Evolutionary conservation across 2,329 filamentous ascomycete genomes (phyloP).

Genomic region (Bipolaris oryzae): DNA sequence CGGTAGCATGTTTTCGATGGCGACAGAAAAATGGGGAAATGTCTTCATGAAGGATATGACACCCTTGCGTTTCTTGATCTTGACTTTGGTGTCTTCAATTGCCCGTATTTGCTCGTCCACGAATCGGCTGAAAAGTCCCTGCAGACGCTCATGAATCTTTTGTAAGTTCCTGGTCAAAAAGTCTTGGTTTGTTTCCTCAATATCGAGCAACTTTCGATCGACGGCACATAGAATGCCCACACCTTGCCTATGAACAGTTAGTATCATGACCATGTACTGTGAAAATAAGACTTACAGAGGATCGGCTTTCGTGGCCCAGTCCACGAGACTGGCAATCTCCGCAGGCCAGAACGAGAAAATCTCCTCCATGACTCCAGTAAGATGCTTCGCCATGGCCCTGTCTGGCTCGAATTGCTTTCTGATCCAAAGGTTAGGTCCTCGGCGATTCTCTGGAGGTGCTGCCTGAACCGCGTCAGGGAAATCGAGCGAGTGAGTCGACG

Average conservation of each 20-base stretch:
- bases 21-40: conserved; percentile 83
- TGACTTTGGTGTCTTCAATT: conserved; percentile 98
- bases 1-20: conserved; percentile 80
- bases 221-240: conserved; percentile 83
- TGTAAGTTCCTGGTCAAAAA: conserved; percentile 81
- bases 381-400: conserved; percentile 79
- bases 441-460: conserved; percentile 69
- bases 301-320: conserved; percentile 82
- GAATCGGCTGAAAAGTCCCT: conserved; percentile 81
- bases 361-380: conserved; percentile 87
- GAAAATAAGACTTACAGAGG: conserved; percentile 68
- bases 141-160: conserved; percentile 76
- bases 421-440: conserved; percentile 72
- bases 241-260: conserved; percentile 70
- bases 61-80: conserved; percentile 97
- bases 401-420: conserved; percentile 87
- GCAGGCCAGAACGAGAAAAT: conserved; percentile 82
- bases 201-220: conserved; percentile 76
- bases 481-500: conserved; percentile 79
- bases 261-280: background rate
- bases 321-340: conserved; percentile 78
- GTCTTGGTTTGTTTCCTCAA: conserved; percentile 91
- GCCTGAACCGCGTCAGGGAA: conserved; percentile 80
- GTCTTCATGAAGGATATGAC: conserved; percentile 94
- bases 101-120: conserved; percentile 93